Base-by-base conservation (phyloP, 768 basidiomycete species). In the Omphalotus guepiniiformis region DNA sequence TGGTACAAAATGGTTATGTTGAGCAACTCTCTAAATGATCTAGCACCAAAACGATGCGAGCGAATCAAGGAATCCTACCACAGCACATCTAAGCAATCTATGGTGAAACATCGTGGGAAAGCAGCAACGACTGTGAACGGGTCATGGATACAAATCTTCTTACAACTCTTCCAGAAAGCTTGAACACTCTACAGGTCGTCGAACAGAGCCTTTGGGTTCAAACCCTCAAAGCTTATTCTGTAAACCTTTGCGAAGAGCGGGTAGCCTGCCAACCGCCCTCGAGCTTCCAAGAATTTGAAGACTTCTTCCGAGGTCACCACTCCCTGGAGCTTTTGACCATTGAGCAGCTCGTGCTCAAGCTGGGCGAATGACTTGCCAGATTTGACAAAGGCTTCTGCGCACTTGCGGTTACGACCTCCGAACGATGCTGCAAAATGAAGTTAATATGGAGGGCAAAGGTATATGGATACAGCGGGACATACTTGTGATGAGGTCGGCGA, bases 401-500 rank as follows among this genome's bases (percentile, higher is more conserved):
- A 53, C 19, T 53, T 53, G 41, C 51, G 51, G 30, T 53, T 53
- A 29, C 51, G 47, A 16, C 51, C 51, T 6, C 48, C 51, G 13
- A 53, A 53, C 6, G 46, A 47, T 16, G 46, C 46, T 47, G 18
- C 15, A 13, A 21, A 30, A 37, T 11, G 4, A 8, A 26, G 12
- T 12, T 27, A 6, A 3, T 6, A n/a, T 4, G n/a, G 15, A 39
- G 16, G 25, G 26, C 11, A 47, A 22, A 19, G 15, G 15, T 7
- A 18, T 21, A 16, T 8, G 12, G 32, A 39, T 6, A 11, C 8
- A 38, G 6, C 9, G 38, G 26, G 1, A 39, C 46, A n/a, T 49
- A 38, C 45, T 49, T 29, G 51, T 53, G 16, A 53, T 53, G 11
- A 53, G 42, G 48, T 53, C 51, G 21, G 51, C 51, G 12, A 53